A percentile compares a stretch with the other conserved stretches of the same genome.
Conservation (phyloP, 192 early-diverging fungal genomes). For the Mortierella hygrophila region DNA sequence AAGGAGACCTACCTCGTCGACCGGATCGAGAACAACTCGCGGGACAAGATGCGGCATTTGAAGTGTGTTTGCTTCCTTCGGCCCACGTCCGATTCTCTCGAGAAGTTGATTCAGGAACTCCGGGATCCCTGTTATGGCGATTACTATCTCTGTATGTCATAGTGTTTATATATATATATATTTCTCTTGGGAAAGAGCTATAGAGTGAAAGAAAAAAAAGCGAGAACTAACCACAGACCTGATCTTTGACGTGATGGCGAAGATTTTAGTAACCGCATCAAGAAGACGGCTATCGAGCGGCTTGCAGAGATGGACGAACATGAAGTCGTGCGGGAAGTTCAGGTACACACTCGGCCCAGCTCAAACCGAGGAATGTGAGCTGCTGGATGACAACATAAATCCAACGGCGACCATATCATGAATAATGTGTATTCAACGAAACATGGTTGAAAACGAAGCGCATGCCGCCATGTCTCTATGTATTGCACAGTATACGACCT, state of each 20-base stretch:
- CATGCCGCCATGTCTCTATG: neutral
- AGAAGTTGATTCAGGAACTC: conserved; percentile 91
- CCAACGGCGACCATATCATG: neutral
- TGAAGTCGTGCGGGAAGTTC: conserved; percentile 94
- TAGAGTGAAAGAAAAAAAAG: too few relatives aligned
- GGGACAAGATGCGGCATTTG: conserved; percentile 95
- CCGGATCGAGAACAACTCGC: conserved; percentile 84
- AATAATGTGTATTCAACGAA: too few relatives aligned
- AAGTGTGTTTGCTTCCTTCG: conserved; percentile 95
- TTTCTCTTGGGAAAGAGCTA: neutral
- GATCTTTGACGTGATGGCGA: neutral
- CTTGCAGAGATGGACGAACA: conserved; percentile 96
- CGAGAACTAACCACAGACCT: neutral
- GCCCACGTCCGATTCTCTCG: conserved; percentile 87
- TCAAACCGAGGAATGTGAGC: neutral
- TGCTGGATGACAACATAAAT: neutral
- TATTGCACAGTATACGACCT: neutral
- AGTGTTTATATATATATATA: too few relatives aligned
- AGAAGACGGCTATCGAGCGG: conserved; percentile 91
- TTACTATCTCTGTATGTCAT: conserved; percentile 88
- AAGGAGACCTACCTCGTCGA: conserved; percentile 97
- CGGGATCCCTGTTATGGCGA: conserved; percentile 94
- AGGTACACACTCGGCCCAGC: conserved; percentile 61
- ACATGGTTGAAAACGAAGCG: too few relatives aligned
- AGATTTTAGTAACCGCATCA: conserved; percentile 96